Percentiles rank a stretch among this genome's conserved stretches.
phyloP scores from a whole-genome alignment of 208 protist species.

The Trypanosoma mega region DNA sequence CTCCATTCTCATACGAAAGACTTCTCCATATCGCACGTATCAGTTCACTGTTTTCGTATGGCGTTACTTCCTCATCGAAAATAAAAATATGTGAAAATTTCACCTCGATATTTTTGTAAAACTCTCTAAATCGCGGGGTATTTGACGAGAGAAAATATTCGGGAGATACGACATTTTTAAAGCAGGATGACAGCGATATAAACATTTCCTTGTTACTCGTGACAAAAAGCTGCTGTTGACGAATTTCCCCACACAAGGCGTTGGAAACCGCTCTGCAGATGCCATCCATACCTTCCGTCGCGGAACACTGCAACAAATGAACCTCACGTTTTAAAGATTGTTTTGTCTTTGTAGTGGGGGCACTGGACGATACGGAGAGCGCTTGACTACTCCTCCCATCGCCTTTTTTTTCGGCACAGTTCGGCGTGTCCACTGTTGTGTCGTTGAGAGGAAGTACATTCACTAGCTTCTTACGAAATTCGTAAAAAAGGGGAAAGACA shows the following conservation, averaged over 20 bases:
- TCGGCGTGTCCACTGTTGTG: no score
- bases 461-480: constrained; percentile 18
- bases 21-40: constrained; percentile 1
- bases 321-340: background rate
- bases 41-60: background rate
- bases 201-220: constrained; percentile 7
- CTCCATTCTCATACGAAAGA: background rate
- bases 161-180: constrained; percentile 10
- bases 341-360: background rate
- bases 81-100: constrained; percentile 11
- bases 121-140: background rate
- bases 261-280: background rate
- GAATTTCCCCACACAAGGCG: background rate
- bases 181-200: background rate
- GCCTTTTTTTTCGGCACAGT: no score
- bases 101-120: background rate
- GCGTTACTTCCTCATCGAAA: background rate
- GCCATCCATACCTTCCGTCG: background rate
- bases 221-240: constrained; percentile 10
- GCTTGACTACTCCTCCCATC: no score
- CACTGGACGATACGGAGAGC: no score
- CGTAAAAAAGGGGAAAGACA: constrained; percentile 29
- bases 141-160: background rate
- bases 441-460: no score
- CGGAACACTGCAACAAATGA: background rate